These are phyloP conservation scores for Trichoderma cornu-damae DNA, from an alignment of 2,329 filamentous ascomycete genomes.

Conservation along the genomic window DNA sequence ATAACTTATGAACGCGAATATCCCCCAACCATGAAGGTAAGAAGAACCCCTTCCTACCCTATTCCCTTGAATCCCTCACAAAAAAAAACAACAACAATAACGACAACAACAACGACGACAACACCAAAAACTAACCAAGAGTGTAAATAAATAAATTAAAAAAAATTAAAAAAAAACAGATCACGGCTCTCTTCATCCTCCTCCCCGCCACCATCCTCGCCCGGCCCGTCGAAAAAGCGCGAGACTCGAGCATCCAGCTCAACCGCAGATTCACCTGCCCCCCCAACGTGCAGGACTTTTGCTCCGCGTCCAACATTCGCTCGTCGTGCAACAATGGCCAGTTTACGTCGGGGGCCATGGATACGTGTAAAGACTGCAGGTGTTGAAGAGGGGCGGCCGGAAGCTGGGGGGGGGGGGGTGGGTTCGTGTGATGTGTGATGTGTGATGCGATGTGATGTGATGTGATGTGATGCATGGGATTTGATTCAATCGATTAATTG, in stretches of 20 bases:
- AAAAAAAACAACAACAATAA: background rate
- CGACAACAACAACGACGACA: too few species aligned
- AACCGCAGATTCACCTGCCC: slow-evolving; percentile 21
- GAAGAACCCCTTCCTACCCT: too few species aligned
- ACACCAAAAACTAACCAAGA: background rate
- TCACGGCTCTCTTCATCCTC: background rate
- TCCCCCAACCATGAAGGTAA: too few species aligned
- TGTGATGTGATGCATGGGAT: background rate
- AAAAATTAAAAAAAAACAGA: background rate
- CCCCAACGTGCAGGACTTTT: slow-evolving; percentile 20
- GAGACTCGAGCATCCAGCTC: slow-evolving; percentile 6
- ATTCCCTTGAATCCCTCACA: too few species aligned
- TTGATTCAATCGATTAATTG: background rate
- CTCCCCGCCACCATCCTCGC: slow-evolving; percentile 5
- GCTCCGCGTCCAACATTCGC: slow-evolving; percentile 23
- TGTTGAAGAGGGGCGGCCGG: too few species aligned
- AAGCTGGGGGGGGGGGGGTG: too few species aligned
- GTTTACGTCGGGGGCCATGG: slow-evolving; percentile 20
- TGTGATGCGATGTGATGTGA: too few species aligned
- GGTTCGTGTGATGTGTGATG: background rate
- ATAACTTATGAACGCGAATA: too few species aligned
- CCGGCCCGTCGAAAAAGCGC: slow-evolving; percentile 9
- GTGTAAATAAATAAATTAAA: background rate
- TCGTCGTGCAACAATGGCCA: slow-evolving; percentile 20
- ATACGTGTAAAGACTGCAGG: slow-evolving; percentile 19